These are phyloP conservation scores for Paramecium pentaurelia DNA, from an alignment of 73 alveolate species.

Conservation along the genomic window DNA sequence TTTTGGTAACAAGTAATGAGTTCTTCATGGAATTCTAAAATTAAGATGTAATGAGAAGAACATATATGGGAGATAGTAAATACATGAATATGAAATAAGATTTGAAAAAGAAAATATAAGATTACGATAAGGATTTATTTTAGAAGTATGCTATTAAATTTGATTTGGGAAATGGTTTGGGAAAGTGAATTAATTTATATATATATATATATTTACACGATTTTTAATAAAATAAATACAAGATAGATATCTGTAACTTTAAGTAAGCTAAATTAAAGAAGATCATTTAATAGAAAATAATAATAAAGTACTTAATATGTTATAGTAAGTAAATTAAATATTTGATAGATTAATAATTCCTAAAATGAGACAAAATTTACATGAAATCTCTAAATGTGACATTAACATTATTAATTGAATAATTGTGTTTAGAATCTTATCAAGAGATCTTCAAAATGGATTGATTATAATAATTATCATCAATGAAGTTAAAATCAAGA, in stretches of 20 bases:
- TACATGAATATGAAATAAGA: slow-evolving; percentile 4
- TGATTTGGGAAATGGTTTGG: background rate
- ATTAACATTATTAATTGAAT: too few species aligned
- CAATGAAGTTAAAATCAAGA: too few species aligned
- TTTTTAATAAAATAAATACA: background rate
- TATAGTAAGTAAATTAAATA: too few species aligned
- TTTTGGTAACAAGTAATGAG: slow-evolving; percentile 15
- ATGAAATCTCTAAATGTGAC: background rate
- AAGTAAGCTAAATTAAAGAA: slow-evolving; percentile 65
- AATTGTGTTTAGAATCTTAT: background rate
- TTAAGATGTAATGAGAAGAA: slow-evolving; percentile 30
- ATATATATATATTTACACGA: background rate
- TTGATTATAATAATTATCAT: too few species aligned
- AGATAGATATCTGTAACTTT: background rate
- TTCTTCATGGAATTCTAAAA: background rate
- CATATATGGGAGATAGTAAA: slow-evolving; percentile 32
- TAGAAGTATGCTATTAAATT: slow-evolving; percentile 44
- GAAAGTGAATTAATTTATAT: background rate
- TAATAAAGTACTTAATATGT: background rate
- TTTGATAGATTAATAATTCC: background rate
- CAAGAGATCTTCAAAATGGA: background rate
- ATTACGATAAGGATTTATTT: slow-evolving; percentile 30
- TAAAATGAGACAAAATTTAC: background rate
- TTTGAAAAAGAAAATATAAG: background rate
- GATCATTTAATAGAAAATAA: background rate